A percentile compares a stretch with the other conserved stretches of the same genome.
These are phyloP conservation scores for Aureobasidium sp. DNA, from an alignment of 2,329 filamentous ascomycete species.

Conservation along the genomic window DNA sequence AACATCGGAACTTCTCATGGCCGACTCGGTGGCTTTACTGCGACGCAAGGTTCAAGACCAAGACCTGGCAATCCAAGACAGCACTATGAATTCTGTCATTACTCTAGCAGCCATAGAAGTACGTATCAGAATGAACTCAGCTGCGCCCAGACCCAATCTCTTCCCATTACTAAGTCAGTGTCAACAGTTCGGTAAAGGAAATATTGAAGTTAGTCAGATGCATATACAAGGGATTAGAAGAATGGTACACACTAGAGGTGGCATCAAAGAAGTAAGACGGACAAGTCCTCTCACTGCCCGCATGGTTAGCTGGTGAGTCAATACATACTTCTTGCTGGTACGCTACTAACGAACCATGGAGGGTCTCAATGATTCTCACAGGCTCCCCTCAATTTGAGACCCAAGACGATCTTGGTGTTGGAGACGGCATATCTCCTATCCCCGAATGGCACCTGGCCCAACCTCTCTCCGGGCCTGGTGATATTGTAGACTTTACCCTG, in stretches of 20 bases:
- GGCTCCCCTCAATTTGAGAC: neutral
- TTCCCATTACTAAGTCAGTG: neutral
- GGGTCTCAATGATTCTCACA: neutral
- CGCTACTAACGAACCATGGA: neutral
- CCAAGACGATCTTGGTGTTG: neutral
- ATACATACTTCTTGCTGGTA: too few relatives aligned
- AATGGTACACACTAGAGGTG: neutral
- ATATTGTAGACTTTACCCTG: neutral
- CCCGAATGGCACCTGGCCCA: neutral
- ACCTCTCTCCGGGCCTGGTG: neutral
- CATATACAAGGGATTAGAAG: neutral
- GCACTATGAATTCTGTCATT: conserved; percentile 8
- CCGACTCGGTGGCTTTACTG: neutral
- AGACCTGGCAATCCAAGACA: neutral
- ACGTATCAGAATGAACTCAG: neutral
- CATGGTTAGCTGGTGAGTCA: conserved; percentile 6
- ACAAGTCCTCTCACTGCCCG: conserved; percentile 1
- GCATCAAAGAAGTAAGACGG: neutral
- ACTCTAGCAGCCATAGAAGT: conserved; percentile 5
- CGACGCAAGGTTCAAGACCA: neutral
- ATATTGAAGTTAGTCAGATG: neutral
- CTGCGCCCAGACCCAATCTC: too few relatives aligned
- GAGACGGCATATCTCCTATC: neutral
- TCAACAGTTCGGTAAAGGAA: conserved; percentile 4
- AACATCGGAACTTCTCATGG: neutral